A percentile compares a stretch with the other conserved stretches of the same genome.
These are phyloP conservation scores for Botryotinia convoluta DNA, from an alignment of 2,329 filamentous ascomycete genomes.

Conservation along the genomic window DNA sequence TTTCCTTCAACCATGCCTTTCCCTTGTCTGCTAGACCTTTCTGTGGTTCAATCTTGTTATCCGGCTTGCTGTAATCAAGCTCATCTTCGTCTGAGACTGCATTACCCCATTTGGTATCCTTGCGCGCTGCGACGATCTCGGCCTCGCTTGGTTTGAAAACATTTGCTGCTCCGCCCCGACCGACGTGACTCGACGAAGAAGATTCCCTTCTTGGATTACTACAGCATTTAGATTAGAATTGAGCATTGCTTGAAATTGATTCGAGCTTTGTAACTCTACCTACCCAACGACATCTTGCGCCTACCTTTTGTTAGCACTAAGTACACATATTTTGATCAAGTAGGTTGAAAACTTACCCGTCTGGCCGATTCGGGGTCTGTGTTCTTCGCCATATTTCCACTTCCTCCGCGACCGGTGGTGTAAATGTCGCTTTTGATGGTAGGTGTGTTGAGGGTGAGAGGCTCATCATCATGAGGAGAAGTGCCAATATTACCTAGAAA, in stretches of 20 bases:
- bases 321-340: neutral
- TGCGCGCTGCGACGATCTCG: conserved; percentile 35
- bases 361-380: conserved; percentile 72
- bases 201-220: conserved; percentile 50
- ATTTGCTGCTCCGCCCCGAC: conserved; percentile 75
- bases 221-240: neutral
- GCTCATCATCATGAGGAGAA: conserved; percentile 46
- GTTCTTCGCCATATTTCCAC: conserved; percentile 79
- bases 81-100: conserved; percentile 32
- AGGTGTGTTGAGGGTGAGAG: conserved; percentile 74
- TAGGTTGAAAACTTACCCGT: conserved; percentile 37
- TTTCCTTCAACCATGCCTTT: conserved; percentile 44
- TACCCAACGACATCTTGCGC: conserved; percentile 80
- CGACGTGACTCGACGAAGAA: conserved; percentile 61
- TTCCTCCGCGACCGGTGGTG: conserved; percentile 82
- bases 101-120: conserved; percentile 34
- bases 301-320: neutral
- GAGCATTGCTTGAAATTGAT: neutral
- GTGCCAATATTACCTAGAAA: conserved; percentile 61
- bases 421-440: conserved; percentile 79
- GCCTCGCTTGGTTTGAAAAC: conserved; percentile 50
- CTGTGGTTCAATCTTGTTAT: conserved; percentile 21
- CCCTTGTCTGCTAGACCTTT: conserved; percentile 50
- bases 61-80: conserved; percentile 3
- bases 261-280: conserved; percentile 31